Evolutionary conservation across 2,329 filamentous ascomycete genomes (phyloP).

Genomic region (Sporothrix dimorphospora): DNA sequence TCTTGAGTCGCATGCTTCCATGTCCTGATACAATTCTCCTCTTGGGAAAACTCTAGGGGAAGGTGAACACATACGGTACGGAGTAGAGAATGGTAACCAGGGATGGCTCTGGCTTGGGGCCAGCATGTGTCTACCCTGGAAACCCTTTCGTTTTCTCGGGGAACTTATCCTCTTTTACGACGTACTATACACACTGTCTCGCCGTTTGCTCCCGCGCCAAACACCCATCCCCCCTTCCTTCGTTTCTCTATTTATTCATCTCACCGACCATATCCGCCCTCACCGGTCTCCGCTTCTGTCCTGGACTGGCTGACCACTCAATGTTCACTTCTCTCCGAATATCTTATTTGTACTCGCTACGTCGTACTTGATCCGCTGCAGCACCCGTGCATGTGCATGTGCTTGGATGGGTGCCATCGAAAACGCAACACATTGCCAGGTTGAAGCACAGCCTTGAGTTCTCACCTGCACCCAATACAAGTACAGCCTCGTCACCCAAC

Average conservation of each 20-base stretch:
- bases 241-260: background rate
- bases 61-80: background rate
- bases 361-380: slow-evolving; percentile 1
- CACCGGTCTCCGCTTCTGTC: background rate
- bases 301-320: background rate
- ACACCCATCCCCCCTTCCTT: background rate
- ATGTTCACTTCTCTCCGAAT: too few species aligned
- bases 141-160: background rate
- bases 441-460: background rate
- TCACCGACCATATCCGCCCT: background rate
- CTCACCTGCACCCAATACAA: background rate
- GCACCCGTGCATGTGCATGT: background rate
- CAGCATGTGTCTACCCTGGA: background rate
- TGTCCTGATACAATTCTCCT: background rate
- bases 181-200: background rate
- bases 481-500: background rate
- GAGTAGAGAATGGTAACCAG: background rate
- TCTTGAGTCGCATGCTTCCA: background rate
- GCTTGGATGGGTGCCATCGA: background rate
- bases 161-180: too few species aligned
- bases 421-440: background rate
- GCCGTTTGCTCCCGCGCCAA: background rate
- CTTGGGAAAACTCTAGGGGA: background rate
- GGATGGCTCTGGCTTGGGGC: background rate
- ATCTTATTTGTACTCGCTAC: background rate